Conservation (phyloP, 23 red algal species). For the Chondrus crispus region DNA sequence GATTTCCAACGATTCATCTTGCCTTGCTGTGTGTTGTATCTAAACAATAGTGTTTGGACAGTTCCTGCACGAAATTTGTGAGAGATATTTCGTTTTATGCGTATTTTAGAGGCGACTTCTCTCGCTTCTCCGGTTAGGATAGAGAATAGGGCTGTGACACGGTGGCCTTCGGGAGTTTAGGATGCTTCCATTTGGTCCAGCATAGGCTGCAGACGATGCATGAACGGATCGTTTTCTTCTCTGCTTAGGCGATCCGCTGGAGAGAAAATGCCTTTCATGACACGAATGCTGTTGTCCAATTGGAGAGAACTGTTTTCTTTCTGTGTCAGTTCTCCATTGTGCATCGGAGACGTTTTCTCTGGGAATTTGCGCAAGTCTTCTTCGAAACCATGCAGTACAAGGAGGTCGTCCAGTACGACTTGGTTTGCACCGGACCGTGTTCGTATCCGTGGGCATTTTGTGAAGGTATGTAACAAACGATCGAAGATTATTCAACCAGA, state of each 20-base stretch:
- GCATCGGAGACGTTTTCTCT: no score
- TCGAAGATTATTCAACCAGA: no score
- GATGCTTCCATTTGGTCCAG: slow-evolving; percentile 1
- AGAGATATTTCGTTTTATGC: not conserved
- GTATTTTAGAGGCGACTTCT: not conserved
- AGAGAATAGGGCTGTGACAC: not conserved
- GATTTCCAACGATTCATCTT: not conserved
- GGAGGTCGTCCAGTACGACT: no score
- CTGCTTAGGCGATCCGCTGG: not conserved
- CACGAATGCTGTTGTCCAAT: not conserved
- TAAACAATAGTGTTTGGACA: not conserved
- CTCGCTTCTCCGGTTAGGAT: not conserved
- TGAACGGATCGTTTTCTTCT: not conserved
- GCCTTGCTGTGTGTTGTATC: not conserved
- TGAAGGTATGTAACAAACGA: no score
- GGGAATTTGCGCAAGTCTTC: no score
- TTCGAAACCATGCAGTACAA: no score
- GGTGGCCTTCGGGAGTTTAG: not conserved
- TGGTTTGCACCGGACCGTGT: no score
- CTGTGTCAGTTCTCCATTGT: no score
- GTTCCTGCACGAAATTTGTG: not conserved
- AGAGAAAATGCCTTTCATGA: not conserved
- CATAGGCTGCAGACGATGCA: not conserved
- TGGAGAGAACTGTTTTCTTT: not conserved
- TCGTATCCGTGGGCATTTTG: no score